phyloP scores from a whole-genome alignment of 805 yeast genomes.

The Hagleromyces aurorensis region DNA sequence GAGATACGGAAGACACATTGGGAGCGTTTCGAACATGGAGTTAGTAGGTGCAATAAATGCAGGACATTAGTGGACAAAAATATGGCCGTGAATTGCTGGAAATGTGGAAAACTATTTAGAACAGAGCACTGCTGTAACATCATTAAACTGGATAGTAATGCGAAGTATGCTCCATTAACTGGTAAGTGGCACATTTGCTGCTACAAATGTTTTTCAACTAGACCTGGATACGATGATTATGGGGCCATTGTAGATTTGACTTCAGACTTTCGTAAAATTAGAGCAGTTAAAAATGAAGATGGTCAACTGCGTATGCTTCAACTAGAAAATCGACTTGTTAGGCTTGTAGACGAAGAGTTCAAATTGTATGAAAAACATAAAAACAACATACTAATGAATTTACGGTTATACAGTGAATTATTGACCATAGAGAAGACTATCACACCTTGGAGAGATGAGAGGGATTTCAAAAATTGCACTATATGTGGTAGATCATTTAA shows the following conservation, averaged over 20 bases:
- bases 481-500: constrained; percentile 55
- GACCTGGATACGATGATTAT: constrained; percentile 45
- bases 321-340: constrained; percentile 53
- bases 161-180: constrained; percentile 37
- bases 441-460: constrained; percentile 61
- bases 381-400: constrained; percentile 18
- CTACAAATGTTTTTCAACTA: constrained; percentile 44
- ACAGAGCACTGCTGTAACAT: constrained; percentile 50
- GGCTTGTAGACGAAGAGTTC: constrained; percentile 31
- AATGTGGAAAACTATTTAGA: constrained; percentile 70
- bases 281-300: constrained; percentile 42
- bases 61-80: constrained; percentile 48
- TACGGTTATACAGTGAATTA: constrained; percentile 26
- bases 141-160: constrained; percentile 42
- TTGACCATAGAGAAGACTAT: constrained; percentile 39
- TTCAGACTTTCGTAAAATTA: constrained; percentile 30
- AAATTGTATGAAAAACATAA: constrained; percentile 21
- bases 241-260: constrained; percentile 45
- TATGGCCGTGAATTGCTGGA: constrained; percentile 53
- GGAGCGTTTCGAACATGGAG: constrained; percentile 11
- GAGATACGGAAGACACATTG: constrained; percentile 31
- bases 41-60: constrained; percentile 33
- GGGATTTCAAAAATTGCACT: constrained; percentile 43
- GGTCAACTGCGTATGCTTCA: constrained; percentile 46
- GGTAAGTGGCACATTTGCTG: constrained; percentile 76